Base-by-base conservation (phyloP, 257 asterid species). In the Gentiana straminea region DNA sequence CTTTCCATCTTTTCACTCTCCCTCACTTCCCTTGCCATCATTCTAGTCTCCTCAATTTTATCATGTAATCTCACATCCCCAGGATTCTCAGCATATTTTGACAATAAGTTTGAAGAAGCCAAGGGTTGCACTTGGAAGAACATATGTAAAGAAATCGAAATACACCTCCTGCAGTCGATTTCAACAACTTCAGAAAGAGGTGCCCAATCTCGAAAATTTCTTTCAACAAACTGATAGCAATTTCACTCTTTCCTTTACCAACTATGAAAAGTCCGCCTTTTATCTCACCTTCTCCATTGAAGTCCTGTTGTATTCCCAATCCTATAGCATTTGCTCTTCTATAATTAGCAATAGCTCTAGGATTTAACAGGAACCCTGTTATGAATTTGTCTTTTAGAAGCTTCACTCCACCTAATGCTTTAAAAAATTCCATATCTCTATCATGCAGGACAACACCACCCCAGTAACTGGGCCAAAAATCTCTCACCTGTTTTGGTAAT, bases 391-490 rank as follows among this genome's bases (percentile, higher is more conserved):
- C 96, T 66, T 78, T 88, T 13, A 80, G 81, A 66, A 88, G 83
- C 70, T 79, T 82, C 52, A 95, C 96, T 67, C 96, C 94, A 64
- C 95, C 96, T 15, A 84, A 85, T 59, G 88, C 84, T 79, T 82
- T 88, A 65, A 82, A 88, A 49, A 84, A 79, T 35, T 62, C 94
- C 75, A 73, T 78, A 5, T 81, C 75, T 56, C 64, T 68, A 70
- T 88, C 96, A 45, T 66, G 75, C 49, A 88, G 75, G 67, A 88
- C 83, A 8, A 34, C 77, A 0, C 95, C 95, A 41, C 96, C 96
- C 95, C 95, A 88, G 58, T 84, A 88, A 65, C 83, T 77, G 0
- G 96, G 96, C 96, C 96, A 88, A 83, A 84, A 88, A 57, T 82
- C 88, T 60, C 64, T 80, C 66, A 88, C 84, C 96, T 88, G 71